Evolutionary conservation across 129 eudicot genomes (phyloP), one percentile per base, ranked within the genome.

Genomic region (Helianthus annuus): DNA sequence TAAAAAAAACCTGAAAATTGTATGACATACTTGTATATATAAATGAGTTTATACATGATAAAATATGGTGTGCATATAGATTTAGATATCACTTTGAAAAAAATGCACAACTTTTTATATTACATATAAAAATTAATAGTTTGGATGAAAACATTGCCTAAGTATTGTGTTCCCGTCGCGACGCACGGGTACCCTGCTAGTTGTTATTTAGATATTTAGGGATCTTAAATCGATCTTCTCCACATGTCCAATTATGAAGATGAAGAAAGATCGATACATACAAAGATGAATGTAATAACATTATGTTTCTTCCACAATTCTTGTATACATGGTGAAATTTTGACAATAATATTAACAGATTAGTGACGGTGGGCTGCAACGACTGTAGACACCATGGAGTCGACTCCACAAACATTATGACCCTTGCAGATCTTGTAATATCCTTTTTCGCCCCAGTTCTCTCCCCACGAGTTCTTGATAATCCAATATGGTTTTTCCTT

Each of bases 381-480:
- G 42, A 87, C 89, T 40, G 89, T 81, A 4, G 94, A 90, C 9
- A 90, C 97, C 91, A 90, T 82, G 16, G 97, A 82, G 75, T 90
- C 90, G 45, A 90, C 89, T 10, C 97, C 97, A 57, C 97, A 90
- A 4, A 85, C 60, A 53, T 87, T 87, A 39, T 72, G 87, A 9
- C 97, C 96, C 52, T 81, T 80, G 76, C 94, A 90, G 48, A 90
- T 83, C 56, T 83, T 87, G 82, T 90, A 90, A 70, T 64, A 87
- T 8, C 94, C 97, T 2, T 79, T 58, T 51, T 90, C 94, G 44
- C 94, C 97, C 97, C 94, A 90, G 4, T 55, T 66, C 24, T 62
- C 74, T 36, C 96, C 96, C 94, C 96, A 90, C 0, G 94, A 90
- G 80, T 90, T 90, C 90, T 90, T 90, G 7, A 90, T 90, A 64